Conservation (phyloP, 441 rosid genomes). For the Mallotus repandus region DNA sequence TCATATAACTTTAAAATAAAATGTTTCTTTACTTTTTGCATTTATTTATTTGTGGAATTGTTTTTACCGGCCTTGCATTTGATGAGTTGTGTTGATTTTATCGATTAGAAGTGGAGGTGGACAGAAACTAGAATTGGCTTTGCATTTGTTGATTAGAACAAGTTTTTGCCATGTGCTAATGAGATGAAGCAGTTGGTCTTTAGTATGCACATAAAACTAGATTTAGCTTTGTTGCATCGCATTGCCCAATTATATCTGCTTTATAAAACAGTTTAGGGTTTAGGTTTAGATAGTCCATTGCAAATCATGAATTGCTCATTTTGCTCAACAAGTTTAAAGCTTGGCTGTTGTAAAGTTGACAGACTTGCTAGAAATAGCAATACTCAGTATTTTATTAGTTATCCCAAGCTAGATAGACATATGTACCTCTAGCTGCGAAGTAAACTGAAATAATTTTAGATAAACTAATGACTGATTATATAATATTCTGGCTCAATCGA, state of each 20-base stretch:
- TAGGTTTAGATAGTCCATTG: background rate
- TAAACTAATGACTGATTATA: background rate
- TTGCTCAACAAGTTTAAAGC: background rate
- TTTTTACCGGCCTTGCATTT: background rate
- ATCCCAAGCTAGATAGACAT: background rate
- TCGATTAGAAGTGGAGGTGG: background rate
- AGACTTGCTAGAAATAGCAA: background rate
- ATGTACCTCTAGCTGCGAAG: background rate
- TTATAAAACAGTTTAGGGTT: background rate
- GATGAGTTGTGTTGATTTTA: background rate
- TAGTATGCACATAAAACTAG: background rate
- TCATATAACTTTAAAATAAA: too few relatives aligned
- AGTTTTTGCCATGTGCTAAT: background rate
- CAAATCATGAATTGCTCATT: background rate
- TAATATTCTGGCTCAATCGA: too few relatives aligned
- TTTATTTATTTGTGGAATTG: background rate
- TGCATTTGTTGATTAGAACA: background rate
- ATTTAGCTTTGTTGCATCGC: background rate
- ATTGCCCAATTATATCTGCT: background rate
- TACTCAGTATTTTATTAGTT: background rate
- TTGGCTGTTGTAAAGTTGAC: background rate
- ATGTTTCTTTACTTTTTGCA: background rate
- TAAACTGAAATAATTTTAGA: background rate
- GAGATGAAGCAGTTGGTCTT: background rate
- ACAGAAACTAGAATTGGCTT: background rate